phyloP scores from a whole-genome alignment of 2,329 filamentous ascomycete species.

The Triangularia setosa region DNA sequence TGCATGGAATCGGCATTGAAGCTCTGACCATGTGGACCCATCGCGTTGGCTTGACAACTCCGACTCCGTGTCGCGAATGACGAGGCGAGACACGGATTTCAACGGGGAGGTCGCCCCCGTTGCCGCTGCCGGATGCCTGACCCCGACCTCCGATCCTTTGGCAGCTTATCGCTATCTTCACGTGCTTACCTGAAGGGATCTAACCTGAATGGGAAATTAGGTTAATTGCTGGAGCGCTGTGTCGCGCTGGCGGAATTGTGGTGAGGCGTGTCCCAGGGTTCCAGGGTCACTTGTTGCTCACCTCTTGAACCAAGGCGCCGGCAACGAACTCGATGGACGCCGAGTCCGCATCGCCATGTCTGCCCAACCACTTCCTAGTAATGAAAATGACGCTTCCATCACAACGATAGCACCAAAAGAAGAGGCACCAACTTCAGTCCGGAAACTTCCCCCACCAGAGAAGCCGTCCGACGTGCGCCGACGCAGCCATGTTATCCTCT shows the following conservation, averaged over 20 bases:
- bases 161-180: slow-evolving; percentile 8
- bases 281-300: not conserved
- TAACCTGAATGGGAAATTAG: slow-evolving; percentile 8
- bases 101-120: not conserved
- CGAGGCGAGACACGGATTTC: not conserved
- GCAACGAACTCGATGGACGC: slow-evolving; percentile 14
- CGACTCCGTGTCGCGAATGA: not conserved
- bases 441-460: slow-evolving; percentile 70
- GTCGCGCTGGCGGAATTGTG: slow-evolving; percentile 3
- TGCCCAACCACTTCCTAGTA: slow-evolving; percentile 17
- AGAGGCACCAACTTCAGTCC: slow-evolving; percentile 15
- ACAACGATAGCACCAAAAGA: slow-evolving; percentile 9
- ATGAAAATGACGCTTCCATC: slow-evolving; percentile 16
- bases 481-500: slow-evolving; percentile 71
- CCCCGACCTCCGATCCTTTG: not conserved
- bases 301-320: not conserved
- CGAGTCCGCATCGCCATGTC: slow-evolving; percentile 24
- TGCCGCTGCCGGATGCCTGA: not conserved
- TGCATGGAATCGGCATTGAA: not conserved
- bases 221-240: not conserved
- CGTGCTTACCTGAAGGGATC: slow-evolving; percentile 3
- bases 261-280: slow-evolving; percentile 11
- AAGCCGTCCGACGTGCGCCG: slow-evolving; percentile 63
- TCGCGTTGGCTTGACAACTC: not conserved
- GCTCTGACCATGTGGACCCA: slow-evolving; percentile 5